Conservation (phyloP, 805 yeast species). For the Myxozyma nipponensis region DNA sequence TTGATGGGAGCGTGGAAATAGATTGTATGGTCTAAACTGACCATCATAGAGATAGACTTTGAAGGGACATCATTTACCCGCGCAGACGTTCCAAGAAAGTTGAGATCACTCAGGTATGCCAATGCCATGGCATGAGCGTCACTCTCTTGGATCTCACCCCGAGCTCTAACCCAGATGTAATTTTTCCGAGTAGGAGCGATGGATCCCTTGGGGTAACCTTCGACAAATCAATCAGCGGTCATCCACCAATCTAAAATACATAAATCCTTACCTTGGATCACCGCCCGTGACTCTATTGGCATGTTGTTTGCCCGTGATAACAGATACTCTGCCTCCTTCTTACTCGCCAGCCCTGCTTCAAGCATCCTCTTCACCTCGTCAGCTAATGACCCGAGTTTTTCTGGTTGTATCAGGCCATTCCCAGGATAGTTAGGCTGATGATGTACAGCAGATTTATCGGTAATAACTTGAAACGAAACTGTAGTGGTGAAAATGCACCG, state of each 20-base stretch:
- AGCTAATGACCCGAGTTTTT: not conserved
- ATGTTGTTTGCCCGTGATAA: not conserved
- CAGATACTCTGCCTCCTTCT: not conserved
- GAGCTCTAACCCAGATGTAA: constrained; percentile 24
- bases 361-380: constrained; percentile 1
- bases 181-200: constrained; percentile 5
- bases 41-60: constrained; percentile 26
- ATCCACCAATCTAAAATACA: constrained; percentile 1
- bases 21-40: constrained; percentile 27
- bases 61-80: constrained; percentile 15
- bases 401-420: not conserved
- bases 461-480: constrained; percentile 42
- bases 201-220: constrained; percentile 5
- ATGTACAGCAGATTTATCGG: constrained; percentile 2
- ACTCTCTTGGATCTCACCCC: constrained; percentile 17
- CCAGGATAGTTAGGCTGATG: constrained; percentile 16
- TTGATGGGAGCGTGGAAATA: constrained; percentile 27
- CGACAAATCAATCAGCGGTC: not conserved
- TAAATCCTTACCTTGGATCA: not conserved
- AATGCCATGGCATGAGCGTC: constrained; percentile 28
- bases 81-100: constrained; percentile 25
- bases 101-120: constrained; percentile 28
- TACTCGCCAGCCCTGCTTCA: constrained; percentile 1
- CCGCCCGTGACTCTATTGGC: constrained; percentile 7
- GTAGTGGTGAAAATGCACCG: constrained; percentile 50